Evolutionary conservation across 2,329 filamentous ascomycete genomes (phyloP).

Genomic region (Paraconiothyrium sp.): DNA sequence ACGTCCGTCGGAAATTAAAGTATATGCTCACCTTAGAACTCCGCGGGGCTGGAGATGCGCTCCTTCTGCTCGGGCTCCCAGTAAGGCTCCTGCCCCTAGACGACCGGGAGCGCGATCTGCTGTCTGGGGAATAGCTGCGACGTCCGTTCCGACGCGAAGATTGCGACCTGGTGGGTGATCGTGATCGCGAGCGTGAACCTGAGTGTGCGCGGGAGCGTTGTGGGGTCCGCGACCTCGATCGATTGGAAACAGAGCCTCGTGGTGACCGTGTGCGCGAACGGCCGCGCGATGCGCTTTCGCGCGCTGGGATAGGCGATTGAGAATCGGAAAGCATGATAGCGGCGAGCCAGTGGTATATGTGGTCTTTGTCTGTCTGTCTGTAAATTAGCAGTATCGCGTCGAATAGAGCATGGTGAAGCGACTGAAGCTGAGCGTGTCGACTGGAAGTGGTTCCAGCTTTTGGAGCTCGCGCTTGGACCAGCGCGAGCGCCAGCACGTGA

Average conservation of each 20-base stretch:
- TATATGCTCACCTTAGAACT: slow-evolving; percentile 49
- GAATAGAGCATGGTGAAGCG: slow-evolving; percentile 1
- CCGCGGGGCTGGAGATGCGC: slow-evolving; percentile 43
- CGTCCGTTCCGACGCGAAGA: slow-evolving; percentile 49
- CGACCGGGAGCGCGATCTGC: slow-evolving; percentile 37
- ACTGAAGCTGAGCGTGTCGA: neutral
- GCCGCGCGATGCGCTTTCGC: slow-evolving; percentile 51
- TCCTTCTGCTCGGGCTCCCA: slow-evolving; percentile 47
- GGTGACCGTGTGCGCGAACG: slow-evolving; percentile 49
- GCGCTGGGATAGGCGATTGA: slow-evolving; percentile 32
- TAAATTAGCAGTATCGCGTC: neutral
- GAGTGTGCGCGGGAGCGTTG: slow-evolving; percentile 47
- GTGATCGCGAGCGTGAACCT: slow-evolving; percentile 42
- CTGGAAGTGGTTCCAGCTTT: slow-evolving; percentile 19
- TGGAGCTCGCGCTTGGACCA: slow-evolving; percentile 25
- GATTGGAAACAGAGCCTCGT: slow-evolving; percentile 32
- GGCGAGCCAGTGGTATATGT: neutral
- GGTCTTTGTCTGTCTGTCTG: neutral
- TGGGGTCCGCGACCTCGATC: slow-evolving; percentile 44
- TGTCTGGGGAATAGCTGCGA: slow-evolving; percentile 44
- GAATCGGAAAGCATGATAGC: slow-evolving; percentile 30
- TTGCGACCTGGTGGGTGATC: slow-evolving; percentile 25
- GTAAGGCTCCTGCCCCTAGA: slow-evolving; percentile 43
- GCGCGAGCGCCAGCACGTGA: slow-evolving; percentile 23
- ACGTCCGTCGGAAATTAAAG: neutral